A percentile compares a stretch with the other conserved stretches of the same genome.
phyloP scores from a whole-genome alignment of 495 filamentous ascomycete genomes.

The Aspergillus haitiensis region DNA sequence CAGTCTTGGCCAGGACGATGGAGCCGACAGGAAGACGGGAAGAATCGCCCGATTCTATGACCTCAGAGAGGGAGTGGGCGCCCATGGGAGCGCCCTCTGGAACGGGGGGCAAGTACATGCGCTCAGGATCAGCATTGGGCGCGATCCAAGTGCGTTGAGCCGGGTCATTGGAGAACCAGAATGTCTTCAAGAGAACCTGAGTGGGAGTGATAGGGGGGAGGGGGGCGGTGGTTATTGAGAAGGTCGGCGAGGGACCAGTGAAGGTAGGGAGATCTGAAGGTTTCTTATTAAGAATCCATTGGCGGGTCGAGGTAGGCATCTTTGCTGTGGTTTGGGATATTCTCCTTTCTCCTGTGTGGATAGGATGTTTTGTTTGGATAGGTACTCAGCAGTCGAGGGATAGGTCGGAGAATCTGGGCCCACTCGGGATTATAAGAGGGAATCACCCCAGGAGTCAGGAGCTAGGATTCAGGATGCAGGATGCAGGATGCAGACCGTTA shows the following conservation, averaged over 20 bases:
- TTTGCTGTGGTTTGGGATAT: neutral
- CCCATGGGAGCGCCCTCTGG: slow-evolving; percentile 59
- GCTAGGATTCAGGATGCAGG: too few species aligned
- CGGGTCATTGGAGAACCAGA: slow-evolving; percentile 68
- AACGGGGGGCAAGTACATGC: slow-evolving; percentile 62
- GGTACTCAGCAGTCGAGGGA: too few species aligned
- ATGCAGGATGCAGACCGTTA: too few species aligned
- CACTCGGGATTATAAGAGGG: too few species aligned
- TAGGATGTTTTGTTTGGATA: too few species aligned
- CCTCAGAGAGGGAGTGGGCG: slow-evolving; percentile 48
- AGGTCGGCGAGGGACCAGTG: slow-evolving; percentile 39
- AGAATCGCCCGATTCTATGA: slow-evolving; percentile 38
- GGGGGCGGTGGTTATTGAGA: slow-evolving; percentile 43
- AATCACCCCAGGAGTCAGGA: too few species aligned
- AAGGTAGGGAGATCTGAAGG: slow-evolving; percentile 21
- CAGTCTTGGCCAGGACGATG: slow-evolving; percentile 39
- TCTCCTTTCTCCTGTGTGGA: too few species aligned
- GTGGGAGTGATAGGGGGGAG: slow-evolving; percentile 49
- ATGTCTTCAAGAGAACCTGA: slow-evolving; percentile 58
- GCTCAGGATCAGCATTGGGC: slow-evolving; percentile 37
- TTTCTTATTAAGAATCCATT: slow-evolving; percentile 42
- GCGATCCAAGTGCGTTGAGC: slow-evolving; percentile 68
- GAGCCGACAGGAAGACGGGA: slow-evolving; percentile 32
- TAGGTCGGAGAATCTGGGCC: too few species aligned
- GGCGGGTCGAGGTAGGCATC: slow-evolving; percentile 26